phyloP scores from a whole-genome alignment of 495 filamentous ascomycete genomes.

The Rhypophila decipiens region DNA sequence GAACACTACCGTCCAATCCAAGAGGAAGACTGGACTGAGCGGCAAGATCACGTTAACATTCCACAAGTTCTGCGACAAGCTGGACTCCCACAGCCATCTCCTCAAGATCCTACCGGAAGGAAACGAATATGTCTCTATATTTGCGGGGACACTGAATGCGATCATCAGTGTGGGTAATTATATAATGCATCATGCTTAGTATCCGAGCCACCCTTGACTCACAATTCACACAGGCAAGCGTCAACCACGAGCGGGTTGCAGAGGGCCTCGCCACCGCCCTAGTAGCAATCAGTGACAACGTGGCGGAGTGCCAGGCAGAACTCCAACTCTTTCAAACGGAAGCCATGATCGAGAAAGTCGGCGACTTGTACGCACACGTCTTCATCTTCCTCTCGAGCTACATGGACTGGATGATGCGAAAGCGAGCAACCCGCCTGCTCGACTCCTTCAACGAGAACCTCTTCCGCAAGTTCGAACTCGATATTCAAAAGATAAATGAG shows the following conservation, averaged over 20 bases:
- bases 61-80: slow-evolving; percentile 30
- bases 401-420: slow-evolving; percentile 43
- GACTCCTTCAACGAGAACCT: slow-evolving; percentile 42
- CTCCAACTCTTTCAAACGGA: slow-evolving; percentile 12
- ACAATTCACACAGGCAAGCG: too few species aligned
- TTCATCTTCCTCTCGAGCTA: slow-evolving; percentile 44
- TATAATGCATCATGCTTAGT: too few species aligned
- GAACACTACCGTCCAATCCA: background rate
- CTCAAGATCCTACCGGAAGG: slow-evolving; percentile 32
- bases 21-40: background rate
- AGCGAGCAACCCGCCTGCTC: slow-evolving; percentile 36
- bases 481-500: slow-evolving; percentile 27
- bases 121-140: slow-evolving; percentile 34
- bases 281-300: slow-evolving; percentile 35
- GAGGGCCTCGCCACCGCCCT: slow-evolving; percentile 38
- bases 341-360: slow-evolving; percentile 25
- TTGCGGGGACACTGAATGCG: slow-evolving; percentile 41
- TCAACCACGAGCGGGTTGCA: slow-evolving; percentile 39
- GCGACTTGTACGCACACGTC: slow-evolving; percentile 37
- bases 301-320: slow-evolving; percentile 19
- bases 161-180: too few species aligned
- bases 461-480: slow-evolving; percentile 35
- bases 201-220: too few species aligned
- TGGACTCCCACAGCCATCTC: slow-evolving; percentile 32
- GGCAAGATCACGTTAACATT: slow-evolving; percentile 24